Evolutionary conservation across 345 rosid genomes (phyloP).

Genomic region (Hibiscus trionum): DNA sequence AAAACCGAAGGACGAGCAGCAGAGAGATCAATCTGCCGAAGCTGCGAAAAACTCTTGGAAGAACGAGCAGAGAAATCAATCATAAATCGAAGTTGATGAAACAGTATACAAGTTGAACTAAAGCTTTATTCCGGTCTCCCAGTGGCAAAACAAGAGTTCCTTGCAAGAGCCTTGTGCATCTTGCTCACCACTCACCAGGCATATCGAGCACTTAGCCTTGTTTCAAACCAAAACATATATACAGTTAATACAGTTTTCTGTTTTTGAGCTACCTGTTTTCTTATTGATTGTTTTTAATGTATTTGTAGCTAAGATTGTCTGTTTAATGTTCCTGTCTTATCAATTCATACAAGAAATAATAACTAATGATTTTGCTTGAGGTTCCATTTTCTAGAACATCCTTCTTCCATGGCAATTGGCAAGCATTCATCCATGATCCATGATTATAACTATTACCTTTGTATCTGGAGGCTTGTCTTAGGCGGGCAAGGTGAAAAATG

Average conservation of each 20-base stretch:
- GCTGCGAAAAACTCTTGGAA: slow-evolving; percentile 85
- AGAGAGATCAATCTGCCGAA: slow-evolving; percentile 52
- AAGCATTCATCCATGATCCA: neutral
- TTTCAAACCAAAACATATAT: neutral
- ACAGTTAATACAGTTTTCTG: neutral
- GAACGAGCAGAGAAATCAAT: slow-evolving; percentile 64
- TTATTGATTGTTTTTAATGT: slow-evolving; percentile 22
- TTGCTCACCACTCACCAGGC: neutral
- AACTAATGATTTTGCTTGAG: neutral
- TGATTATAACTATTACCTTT: too few species aligned
- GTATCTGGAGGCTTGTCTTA: neutral
- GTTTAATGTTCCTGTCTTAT: neutral
- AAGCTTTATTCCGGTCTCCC: neutral
- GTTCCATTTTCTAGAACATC: neutral
- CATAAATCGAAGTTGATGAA: slow-evolving; percentile 13
- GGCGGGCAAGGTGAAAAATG: neutral
- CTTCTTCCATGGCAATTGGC: neutral
- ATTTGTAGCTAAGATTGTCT: slow-evolving; percentile 15
- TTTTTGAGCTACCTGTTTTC: slow-evolving; percentile 10
- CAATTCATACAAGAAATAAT: slow-evolving; percentile 1
- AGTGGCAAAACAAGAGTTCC: neutral
- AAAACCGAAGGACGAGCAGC: slow-evolving; percentile 60
- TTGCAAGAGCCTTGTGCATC: slow-evolving; percentile 6
- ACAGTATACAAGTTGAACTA: slow-evolving; percentile 1
- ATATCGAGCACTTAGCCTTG: neutral